phyloP scores from a whole-genome alignment of 2,329 filamentous ascomycete genomes.

The Colletotrichum coccodes region DNA sequence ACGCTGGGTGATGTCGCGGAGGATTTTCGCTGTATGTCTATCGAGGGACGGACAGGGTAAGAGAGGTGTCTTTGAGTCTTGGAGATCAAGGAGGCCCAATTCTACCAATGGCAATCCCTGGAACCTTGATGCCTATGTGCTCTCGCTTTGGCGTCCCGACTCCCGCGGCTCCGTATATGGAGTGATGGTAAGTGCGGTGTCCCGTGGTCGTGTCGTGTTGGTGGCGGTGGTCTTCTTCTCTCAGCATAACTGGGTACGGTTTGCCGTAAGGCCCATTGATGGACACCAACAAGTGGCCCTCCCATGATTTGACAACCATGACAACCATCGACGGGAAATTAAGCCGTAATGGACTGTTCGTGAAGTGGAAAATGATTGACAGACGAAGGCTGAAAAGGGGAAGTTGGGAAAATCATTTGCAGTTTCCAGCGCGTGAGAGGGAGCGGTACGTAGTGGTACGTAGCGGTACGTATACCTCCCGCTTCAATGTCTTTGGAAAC shows the following conservation, averaged over 20 bases:
- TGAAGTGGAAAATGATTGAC: constrained; percentile 25
- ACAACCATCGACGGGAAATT: constrained; percentile 20
- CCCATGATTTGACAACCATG: constrained; percentile 7
- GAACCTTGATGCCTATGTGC: neutral
- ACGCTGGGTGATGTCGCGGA: constrained; percentile 23
- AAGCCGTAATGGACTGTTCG: constrained; percentile 17
- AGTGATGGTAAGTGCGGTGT: neutral
- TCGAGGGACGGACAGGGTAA: neutral
- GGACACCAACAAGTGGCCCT: constrained; percentile 13
- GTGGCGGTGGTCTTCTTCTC: neutral
- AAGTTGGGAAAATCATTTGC: constrained; percentile 19
- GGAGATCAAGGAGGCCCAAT: neutral
- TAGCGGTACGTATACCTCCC: neutral
- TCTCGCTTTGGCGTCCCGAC: neutral
- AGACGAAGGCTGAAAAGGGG: constrained; percentile 16
- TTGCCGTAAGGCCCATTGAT: constrained; percentile 11
- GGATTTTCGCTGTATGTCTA: constrained; percentile 18
- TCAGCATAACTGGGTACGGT: constrained; percentile 4
- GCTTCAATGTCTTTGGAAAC: constrained; percentile 11
- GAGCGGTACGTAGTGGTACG: neutral
- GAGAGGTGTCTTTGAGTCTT: neutral
- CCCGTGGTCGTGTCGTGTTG: neutral
- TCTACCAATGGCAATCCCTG: neutral
- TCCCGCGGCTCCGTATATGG: neutral
- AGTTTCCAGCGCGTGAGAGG: neutral